Conservation (phyloP, 345 rosid genomes). For the Camelina hispida region DNA sequence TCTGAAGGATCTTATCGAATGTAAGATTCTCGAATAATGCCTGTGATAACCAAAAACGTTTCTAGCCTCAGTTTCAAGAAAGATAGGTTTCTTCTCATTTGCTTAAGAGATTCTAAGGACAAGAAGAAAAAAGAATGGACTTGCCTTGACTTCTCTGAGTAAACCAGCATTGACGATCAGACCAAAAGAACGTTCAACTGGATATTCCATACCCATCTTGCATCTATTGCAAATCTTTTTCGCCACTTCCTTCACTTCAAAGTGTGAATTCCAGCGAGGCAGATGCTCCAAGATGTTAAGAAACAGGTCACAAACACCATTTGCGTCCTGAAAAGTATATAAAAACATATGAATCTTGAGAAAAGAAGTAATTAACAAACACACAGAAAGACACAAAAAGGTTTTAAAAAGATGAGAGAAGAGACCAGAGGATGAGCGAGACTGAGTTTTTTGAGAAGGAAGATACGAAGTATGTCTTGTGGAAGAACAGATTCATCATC, state of each 20-base stretch:
- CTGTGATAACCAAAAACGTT: background rate
- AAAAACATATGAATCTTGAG: background rate
- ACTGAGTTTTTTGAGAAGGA: background rate
- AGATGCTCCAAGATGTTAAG: background rate
- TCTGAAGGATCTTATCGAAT: constrained; percentile 18
- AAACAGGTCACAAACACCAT: background rate
- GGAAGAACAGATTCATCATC: background rate
- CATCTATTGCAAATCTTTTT: constrained; percentile 20
- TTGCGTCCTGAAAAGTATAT: background rate
- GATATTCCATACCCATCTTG: background rate
- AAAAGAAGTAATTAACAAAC: background rate
- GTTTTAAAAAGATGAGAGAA: background rate
- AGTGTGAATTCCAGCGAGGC: background rate
- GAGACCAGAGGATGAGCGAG: constrained; percentile 20
- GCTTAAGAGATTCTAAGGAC: too few species aligned
- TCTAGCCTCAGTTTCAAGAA: too few species aligned
- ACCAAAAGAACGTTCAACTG: constrained; percentile 16
- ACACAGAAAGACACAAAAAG: background rate
- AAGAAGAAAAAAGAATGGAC: background rate
- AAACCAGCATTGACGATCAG: background rate
- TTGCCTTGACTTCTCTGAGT: too few species aligned
- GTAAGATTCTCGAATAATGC: background rate
- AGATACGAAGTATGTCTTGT: background rate
- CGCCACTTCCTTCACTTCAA: background rate
- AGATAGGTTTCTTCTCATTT: too few species aligned